phyloP scores from a whole-genome alignment of 2,329 filamentous ascomycete genomes.

The Diplocarpon mali region DNA sequence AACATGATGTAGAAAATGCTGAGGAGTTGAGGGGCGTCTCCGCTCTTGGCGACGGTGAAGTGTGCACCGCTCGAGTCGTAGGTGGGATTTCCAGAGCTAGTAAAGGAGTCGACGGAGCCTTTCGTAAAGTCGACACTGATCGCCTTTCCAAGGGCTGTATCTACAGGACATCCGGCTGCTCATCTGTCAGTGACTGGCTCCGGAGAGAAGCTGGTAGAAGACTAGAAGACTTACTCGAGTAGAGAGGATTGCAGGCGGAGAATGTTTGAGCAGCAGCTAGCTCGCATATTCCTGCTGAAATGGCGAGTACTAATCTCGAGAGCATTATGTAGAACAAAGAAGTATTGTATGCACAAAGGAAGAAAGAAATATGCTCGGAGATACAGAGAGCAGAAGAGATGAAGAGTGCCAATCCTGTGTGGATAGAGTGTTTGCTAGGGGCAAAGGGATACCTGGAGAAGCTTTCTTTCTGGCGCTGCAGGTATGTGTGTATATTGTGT shows the following conservation, averaged over 20 bases:
- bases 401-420: too few species aligned
- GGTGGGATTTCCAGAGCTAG: constrained; percentile 53
- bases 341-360: too few species aligned
- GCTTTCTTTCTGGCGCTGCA: too few species aligned
- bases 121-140: constrained; percentile 75
- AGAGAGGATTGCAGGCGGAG: constrained; percentile 43
- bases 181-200: constrained; percentile 12
- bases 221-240: constrained; percentile 27
- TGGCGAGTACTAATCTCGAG: constrained; percentile 15
- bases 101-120: constrained; percentile 70
- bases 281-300: constrained; percentile 14
- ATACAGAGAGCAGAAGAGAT: too few species aligned
- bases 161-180: constrained; percentile 52
- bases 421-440: too few species aligned
- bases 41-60: constrained; percentile 67
- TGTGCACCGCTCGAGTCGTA: constrained; percentile 69
- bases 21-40: constrained; percentile 75
- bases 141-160: constrained; percentile 75
- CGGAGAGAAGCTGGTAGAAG: too few species aligned
- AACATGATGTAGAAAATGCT: constrained; percentile 99
- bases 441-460: too few species aligned
- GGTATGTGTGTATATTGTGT: too few species aligned
- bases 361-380: too few species aligned
- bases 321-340: constrained; percentile 19
- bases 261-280: constrained; percentile 37